phyloP scores from a whole-genome alignment of 495 filamentous ascomycete genomes.

The Penicillium nucicola region DNA sequence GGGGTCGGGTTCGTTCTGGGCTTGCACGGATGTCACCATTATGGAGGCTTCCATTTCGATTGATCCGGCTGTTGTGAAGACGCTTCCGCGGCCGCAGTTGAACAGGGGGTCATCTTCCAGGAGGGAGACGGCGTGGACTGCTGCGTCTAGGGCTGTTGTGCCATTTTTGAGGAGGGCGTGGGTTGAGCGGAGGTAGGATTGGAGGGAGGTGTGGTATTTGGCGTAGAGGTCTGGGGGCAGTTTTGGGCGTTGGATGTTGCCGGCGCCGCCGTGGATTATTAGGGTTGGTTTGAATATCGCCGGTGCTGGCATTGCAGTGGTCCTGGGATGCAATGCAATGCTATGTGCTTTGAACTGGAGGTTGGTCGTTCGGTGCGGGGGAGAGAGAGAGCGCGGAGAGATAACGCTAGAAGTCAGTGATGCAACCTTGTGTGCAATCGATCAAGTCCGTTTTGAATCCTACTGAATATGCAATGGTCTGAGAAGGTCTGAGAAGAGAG shows the following conservation, averaged over 20 bases:
- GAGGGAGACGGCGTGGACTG: constrained; percentile 69
- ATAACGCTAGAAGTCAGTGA: background rate
- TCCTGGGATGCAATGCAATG: background rate
- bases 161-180: constrained; percentile 39
- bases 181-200: constrained; percentile 54
- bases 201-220: constrained; percentile 60
- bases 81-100: constrained; percentile 81
- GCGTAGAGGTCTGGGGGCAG: constrained; percentile 60
- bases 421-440: too few relatives aligned
- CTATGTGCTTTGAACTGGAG: background rate
- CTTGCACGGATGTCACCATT: constrained; percentile 62
- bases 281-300: constrained; percentile 56
- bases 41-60: constrained; percentile 89
- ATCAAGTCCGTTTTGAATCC: background rate
- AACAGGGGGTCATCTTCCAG: constrained; percentile 83
- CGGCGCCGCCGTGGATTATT: constrained; percentile 88
- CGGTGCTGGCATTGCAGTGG: constrained; percentile 5
- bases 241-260: constrained; percentile 68
- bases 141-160: constrained; percentile 63
- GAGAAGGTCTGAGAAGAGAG: background rate
- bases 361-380: constrained; percentile 1
- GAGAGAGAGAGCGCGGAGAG: background rate
- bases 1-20: background rate
- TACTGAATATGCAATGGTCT: background rate
- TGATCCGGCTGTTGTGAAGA: constrained; percentile 77